Base-by-base conservation (phyloP, 2,329 filamentous ascomycete species). In the Pyricularia sp. region DNA sequence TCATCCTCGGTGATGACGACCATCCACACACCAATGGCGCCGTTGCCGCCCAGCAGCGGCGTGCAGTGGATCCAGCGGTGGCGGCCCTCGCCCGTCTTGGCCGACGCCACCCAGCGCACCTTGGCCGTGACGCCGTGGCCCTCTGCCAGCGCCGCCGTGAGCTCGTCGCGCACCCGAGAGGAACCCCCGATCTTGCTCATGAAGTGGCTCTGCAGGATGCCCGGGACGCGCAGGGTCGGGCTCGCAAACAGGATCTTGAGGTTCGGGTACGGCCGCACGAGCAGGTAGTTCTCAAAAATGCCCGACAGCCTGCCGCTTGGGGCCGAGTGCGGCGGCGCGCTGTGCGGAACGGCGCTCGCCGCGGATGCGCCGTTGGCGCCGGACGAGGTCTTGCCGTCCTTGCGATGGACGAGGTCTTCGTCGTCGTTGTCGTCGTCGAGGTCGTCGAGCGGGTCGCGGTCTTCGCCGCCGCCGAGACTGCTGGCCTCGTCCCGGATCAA, bases 51-150 rank as follows among this genome's bases (percentile, higher is more conserved):
- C 3, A 89, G 75, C 3, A 92, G 76, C 2, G 89, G 89, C 26
- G 89, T 92, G 71, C 88, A 89, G 72, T 92, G 89, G 55, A 92
- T 88, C 88, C 89, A 92, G 59, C 88, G 81, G 62, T 82, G 81
- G 22, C 87, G 81, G 0, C 88, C 88, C 63, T 84, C 81, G 22
- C 78, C 75, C 40, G 81, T 78, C 5, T 74, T 74, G 59, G 78
- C 77, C 60, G 78, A 44, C 2, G 57, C 80, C 1, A 90, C 75
- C 89, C 88, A 93, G 64, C 84, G 83, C 16, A 93, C 83, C 71
- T 90, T 90, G 4, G 88, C 88, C 1, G 89, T 92, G 5, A 92
- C 86, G 61, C 88, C 87, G 60, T 85, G 83, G 0, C 88, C 88
- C 69, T 87, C 82, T 5, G 82, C 81, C 26, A 93, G 81, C 0